phyloP scores from a whole-genome alignment of 2,329 filamentous ascomycete species.

The Blastomyces silverae region DNA sequence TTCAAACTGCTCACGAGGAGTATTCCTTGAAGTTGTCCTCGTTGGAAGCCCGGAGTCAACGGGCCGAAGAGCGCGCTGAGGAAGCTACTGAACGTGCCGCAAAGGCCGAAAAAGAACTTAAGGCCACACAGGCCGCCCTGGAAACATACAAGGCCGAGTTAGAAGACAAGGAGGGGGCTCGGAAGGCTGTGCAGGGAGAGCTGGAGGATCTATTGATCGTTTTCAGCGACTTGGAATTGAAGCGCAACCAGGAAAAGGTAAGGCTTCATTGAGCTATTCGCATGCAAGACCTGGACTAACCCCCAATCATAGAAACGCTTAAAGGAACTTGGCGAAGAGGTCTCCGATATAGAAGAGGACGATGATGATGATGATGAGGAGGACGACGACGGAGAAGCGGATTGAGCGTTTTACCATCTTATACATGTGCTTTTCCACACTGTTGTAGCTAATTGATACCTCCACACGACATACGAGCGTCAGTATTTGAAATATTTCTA shows the following conservation, averaged over 20 bases:
- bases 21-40: slow-evolving; percentile 40
- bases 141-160: slow-evolving; percentile 31
- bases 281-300: slow-evolving; percentile 19
- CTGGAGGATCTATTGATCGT: slow-evolving; percentile 76
- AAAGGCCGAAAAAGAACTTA: slow-evolving; percentile 24
- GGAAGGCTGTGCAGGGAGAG: slow-evolving; percentile 60
- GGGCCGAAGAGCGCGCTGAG: slow-evolving; percentile 35
- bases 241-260: slow-evolving; percentile 68
- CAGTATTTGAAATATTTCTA: background rate
- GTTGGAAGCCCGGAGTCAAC: slow-evolving; percentile 48
- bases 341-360: slow-evolving; percentile 71
- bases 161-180: slow-evolving; percentile 54
- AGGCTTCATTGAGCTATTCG: slow-evolving; percentile 25
- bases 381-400: slow-evolving; percentile 29
- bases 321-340: slow-evolving; percentile 58
- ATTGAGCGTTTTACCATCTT: slow-evolving; percentile 18
- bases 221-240: slow-evolving; percentile 73
- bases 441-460: slow-evolving; percentile 5
- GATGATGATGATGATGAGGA: slow-evolving; percentile 51
- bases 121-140: slow-evolving; percentile 26
- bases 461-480: background rate
- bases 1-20: slow-evolving; percentile 51
- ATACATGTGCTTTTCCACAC: background rate
- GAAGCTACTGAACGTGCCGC: slow-evolving; percentile 29
- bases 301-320: slow-evolving; percentile 51